These are phyloP conservation scores for Eragrostis tef DNA, from an alignment of 202 grass and related monocot species.

Conservation along the genomic window DNA sequence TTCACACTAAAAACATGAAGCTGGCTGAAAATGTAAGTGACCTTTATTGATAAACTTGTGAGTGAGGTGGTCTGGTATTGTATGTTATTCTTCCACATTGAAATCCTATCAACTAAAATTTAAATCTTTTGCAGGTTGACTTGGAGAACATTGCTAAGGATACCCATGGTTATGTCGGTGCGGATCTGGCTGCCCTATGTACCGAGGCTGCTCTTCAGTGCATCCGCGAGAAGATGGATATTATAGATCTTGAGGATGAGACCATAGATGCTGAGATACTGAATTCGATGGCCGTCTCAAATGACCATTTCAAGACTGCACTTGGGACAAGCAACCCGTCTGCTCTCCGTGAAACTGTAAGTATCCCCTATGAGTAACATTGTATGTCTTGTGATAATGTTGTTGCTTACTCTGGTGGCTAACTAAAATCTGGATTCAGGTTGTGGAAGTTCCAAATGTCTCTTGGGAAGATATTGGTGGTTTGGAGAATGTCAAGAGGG, in stretches of 20 bases:
- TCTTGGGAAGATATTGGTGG: conserved; percentile 91
- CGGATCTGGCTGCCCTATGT: conserved; percentile 92
- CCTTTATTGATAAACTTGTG: neutral
- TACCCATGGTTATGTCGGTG: conserved; percentile 90
- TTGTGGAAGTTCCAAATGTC: conserved; percentile 96
- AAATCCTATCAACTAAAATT: neutral
- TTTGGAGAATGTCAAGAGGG: conserved; percentile 89
- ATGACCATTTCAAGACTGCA: conserved; percentile 95
- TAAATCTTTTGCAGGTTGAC: conserved; percentile 65
- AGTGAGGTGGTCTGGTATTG: neutral
- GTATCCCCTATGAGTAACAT: conserved; percentile 16
- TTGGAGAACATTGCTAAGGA: conserved; percentile 72
- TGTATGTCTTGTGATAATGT: neutral
- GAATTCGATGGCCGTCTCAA: conserved; percentile 87
- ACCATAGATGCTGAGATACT: conserved; percentile 96
- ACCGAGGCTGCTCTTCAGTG: conserved; percentile 94
- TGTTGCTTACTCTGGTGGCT: conserved; percentile 14
- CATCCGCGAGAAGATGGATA: conserved; percentile 97
- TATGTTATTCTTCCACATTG: neutral
- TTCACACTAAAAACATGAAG: conserved; percentile 98
- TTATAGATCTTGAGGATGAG: conserved; percentile 93
- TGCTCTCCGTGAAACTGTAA: conserved; percentile 93
- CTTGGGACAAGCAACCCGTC: conserved; percentile 91
- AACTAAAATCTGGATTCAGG: conserved; percentile 50
- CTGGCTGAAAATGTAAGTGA: conserved; percentile 77